Base-by-base conservation (phyloP, 2,329 filamentous ascomycete species). In the Cercospora zeae-maydis region DNA sequence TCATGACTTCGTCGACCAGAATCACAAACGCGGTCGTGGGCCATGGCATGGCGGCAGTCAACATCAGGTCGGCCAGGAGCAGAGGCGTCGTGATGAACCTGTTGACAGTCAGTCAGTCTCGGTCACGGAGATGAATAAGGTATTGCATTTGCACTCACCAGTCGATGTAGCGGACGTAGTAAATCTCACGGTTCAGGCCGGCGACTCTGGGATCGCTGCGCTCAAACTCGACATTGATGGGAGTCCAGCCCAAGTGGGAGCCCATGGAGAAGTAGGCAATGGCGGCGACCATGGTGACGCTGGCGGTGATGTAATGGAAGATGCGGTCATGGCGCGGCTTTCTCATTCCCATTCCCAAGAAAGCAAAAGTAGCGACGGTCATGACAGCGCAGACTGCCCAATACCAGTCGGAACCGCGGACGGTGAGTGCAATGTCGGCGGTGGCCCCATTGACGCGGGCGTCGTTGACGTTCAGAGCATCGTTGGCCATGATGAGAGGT, bases 261-360 rank as follows among this genome's bases (percentile, higher is more conserved):
- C 81, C 86, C 85, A 89, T 87, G 66, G 83, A 80, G 76, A 86
- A 89, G 76, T 89, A 88, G 13, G 86, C 80, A 66, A 89, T 85
- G 39, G 81, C 78, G 2, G 86, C 84, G 7, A 86, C 81, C 62
- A 86, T 79, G 31, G 83, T 83, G 62, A 87, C 82, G 10, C 76
- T 75, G 1, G 84, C 83, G 1, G 84, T 86, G 70, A 88, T 84
- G 78, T 88, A 87, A 76, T 88, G 84, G 76, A 88, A 88, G 53
- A 87, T 72, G 21, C 86, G 83, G 57, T 86, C 79, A 13, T 76
- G 74, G 51, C 84, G 81, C 4, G 82, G 81, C 71, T 84, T 85
- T n/a, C 75, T 79, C 61, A 82, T 77, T 1, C 81, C 80, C 13
- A 84, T 74, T 2, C 74, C 83, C 31, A 86, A 74, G 71, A 88